These are phyloP conservation scores for Haplosporangium sp. DNA, from an alignment of 371 early-diverging fungal genomes.

Conservation along the genomic window DNA sequence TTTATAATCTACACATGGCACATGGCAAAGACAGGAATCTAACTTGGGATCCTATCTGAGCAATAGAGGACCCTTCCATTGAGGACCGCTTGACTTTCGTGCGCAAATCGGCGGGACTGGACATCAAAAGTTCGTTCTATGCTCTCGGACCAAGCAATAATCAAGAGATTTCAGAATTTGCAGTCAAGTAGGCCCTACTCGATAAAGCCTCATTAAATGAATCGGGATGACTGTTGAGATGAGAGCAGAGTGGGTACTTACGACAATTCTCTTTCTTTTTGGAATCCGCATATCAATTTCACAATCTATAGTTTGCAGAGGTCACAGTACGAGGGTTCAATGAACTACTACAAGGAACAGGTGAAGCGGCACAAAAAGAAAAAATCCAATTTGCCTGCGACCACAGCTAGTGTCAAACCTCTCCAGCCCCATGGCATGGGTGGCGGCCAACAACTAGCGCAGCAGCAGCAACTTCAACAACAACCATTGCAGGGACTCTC, in stretches of 20 bases:
- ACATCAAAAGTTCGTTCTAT: slow-evolving; percentile 72
- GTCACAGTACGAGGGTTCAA: slow-evolving; percentile 73
- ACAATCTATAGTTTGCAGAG: slow-evolving; percentile 67
- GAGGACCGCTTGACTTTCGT: slow-evolving; percentile 75
- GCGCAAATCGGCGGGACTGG: slow-evolving; percentile 74
- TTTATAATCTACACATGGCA: background rate
- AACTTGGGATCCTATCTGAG: background rate
- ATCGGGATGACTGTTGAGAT: too few species aligned
- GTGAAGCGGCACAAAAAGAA: slow-evolving; percentile 80
- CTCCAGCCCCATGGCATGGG: slow-evolving; percentile 24
- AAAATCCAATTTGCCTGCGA: slow-evolving; percentile 68
- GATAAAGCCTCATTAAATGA: too few species aligned
- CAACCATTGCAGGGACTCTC: slow-evolving; percentile 58
- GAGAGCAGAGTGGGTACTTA: background rate
- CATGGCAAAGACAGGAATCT: too few species aligned
- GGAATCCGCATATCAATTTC: background rate
- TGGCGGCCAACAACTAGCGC: slow-evolving; percentile 50
- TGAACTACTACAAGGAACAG: slow-evolving; percentile 79
- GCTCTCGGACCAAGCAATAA: slow-evolving; percentile 63
- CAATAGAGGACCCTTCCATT: slow-evolving; percentile 67
- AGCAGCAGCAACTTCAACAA: slow-evolving; percentile 33
- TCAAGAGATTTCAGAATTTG: slow-evolving; percentile 72
- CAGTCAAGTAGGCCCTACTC: slow-evolving; percentile 62
- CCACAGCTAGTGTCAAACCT: slow-evolving; percentile 54
- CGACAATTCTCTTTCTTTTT: background rate